phyloP scores from a whole-genome alignment of 148 eudicot genomes.

The Selenicereus undatus region DNA sequence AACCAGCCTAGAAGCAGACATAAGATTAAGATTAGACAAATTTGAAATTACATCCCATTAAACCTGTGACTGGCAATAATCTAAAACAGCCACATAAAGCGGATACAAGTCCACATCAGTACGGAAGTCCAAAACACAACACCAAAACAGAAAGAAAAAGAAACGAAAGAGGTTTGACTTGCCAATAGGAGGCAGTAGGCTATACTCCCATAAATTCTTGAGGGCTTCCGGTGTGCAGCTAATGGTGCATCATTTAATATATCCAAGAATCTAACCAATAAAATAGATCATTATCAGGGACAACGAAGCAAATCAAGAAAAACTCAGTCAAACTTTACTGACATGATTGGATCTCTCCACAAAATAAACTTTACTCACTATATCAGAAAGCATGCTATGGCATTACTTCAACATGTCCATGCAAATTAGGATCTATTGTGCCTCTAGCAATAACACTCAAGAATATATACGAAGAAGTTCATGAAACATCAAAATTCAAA shows the following conservation, averaged over 20 bases:
- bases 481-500: background rate
- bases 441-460: background rate
- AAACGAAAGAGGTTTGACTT: constrained; percentile 36
- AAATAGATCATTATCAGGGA: constrained; percentile 19
- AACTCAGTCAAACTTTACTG: background rate
- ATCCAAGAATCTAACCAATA: constrained; percentile 66
- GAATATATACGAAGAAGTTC: background rate
- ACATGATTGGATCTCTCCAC: background rate
- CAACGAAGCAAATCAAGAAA: background rate
- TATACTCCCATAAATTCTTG: constrained; percentile 72
- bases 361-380: background rate
- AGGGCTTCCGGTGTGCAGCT: constrained; percentile 82
- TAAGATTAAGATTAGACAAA: constrained; percentile 14
- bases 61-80: background rate
- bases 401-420: background rate
- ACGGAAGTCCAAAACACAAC: background rate
- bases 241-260: constrained; percentile 88
- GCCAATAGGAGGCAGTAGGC: constrained; percentile 78
- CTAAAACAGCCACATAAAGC: background rate
- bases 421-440: background rate
- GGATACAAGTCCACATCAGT: background rate
- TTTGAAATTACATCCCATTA: background rate
- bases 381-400: background rate
- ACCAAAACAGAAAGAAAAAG: background rate
- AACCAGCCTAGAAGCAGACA: constrained; percentile 64